Evolutionary conservation across 495 filamentous ascomycete genomes (phyloP).

Genomic region (Jackrogersella minutella): DNA sequence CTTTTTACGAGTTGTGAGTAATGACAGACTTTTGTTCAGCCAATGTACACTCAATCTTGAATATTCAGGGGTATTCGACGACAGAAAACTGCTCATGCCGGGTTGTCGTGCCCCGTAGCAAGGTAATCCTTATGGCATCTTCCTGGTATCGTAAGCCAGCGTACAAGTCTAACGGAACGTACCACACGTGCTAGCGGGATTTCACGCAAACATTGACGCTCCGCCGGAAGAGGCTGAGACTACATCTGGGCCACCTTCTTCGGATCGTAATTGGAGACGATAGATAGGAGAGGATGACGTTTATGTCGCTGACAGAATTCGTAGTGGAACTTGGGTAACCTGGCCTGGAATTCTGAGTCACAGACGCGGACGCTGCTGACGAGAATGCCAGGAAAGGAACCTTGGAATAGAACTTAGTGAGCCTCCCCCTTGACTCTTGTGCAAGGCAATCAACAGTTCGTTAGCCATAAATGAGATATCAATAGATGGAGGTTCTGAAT

Average conservation of each 20-base stretch:
- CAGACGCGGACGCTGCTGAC: neutral
- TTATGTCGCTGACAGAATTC: neutral
- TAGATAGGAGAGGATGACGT: neutral
- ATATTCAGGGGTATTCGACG: no score
- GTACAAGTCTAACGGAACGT: neutral
- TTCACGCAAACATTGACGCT: neutral
- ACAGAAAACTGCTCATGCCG: neutral
- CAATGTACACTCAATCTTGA: no score
- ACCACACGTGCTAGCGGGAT: neutral
- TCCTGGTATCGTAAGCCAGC: neutral
- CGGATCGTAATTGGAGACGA: neutral
- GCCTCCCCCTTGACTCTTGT: neutral
- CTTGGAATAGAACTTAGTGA: neutral
- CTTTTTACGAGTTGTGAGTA: no score
- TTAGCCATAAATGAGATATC: no score
- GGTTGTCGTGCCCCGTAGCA: no score
- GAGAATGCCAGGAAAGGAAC: neutral
- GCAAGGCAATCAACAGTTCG: neutral
- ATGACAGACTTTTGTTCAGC: no score
- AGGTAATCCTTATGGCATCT: no score
- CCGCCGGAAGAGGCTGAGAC: constrained; percentile 9
- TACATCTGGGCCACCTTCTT: neutral
- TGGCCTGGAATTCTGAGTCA: neutral
- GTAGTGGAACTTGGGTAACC: constrained; percentile 2
- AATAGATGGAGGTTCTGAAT: neutral